Base-by-base conservation (phyloP, 208 protist genomes). In the Trypanosoma lewisi region DNA sequence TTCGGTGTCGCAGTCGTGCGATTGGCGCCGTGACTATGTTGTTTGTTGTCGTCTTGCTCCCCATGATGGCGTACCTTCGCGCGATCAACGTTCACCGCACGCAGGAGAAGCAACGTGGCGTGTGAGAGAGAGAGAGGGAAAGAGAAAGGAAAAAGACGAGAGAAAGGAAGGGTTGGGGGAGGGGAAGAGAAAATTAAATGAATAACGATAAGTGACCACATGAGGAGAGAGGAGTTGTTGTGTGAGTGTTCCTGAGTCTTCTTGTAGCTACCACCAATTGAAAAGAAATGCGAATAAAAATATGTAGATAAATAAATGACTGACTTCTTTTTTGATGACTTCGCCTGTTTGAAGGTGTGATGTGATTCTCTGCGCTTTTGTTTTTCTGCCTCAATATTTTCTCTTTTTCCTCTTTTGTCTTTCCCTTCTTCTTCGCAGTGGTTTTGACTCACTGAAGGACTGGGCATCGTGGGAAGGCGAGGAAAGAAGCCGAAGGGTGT, bases 1-100 rank as follows among this genome's bases (percentile, higher is more conserved):
- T 89, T 9, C 63, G 59, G 47, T 94, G 87, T 73, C 86, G 87
- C 74, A 88, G 80, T 59, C 78, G 87, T 21, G 82, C 75, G 2
- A 82, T 91, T 19, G 82, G 75, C 23, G 87, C 83, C 2, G 77
- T 89, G n/a, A 85, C 77, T 12, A 54, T 78, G 7, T 14, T 83
- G 2, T 94, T 91, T 73, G 75, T 89, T 0, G 66, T 80, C 17
- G 62, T 88, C 16, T 60, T 89, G 39, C 57, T 93, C 7, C 86
- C 86, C 41, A 65, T 88, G 30, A 67, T 72, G 19, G 73, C 82
- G 21, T 84, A 80, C 57, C 80, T 89, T 27, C 79, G 86, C 9
- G 72, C 77, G 25, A 77, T 87, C 42, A 76, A 87, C 37, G 82
- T 93, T 9, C 67, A 67, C 28, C 61, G 86, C 21, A 79, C 74